Evolutionary conservation across 2,329 filamentous ascomycete species (phyloP).

Genomic region (Pseudohalonectria lignicola): DNA sequence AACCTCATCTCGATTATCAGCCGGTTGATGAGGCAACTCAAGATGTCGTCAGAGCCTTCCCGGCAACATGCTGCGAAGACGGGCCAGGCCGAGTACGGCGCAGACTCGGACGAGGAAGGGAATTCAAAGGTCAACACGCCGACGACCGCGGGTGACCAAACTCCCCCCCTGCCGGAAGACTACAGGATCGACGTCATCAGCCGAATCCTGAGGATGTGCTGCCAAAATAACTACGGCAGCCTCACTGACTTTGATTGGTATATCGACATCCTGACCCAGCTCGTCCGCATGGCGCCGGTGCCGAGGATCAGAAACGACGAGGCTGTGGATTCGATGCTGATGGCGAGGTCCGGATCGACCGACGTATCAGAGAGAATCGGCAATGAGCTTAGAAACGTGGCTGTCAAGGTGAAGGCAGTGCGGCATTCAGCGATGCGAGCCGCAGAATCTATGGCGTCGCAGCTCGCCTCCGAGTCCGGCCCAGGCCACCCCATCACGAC

Average conservation of each 20-base stretch:
- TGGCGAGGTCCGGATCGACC: constrained; percentile 18
- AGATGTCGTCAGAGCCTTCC: constrained; percentile 43
- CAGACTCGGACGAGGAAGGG: constrained; percentile 39
- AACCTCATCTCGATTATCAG: constrained; percentile 78
- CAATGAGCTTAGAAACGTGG: constrained; percentile 76
- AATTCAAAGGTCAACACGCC: background rate
- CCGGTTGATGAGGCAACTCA: constrained; percentile 78
- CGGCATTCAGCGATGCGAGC: constrained; percentile 71
- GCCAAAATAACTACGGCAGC: constrained; percentile 75
- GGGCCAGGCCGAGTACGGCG: constrained; percentile 8
- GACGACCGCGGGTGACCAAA: constrained; percentile 23
- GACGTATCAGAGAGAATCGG: constrained; percentile 65
- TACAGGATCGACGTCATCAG: constrained; percentile 77
- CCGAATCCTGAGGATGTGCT: constrained; percentile 80
- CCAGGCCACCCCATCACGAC: constrained; percentile 36
- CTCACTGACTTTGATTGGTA: constrained; percentile 96
- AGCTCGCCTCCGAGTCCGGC: constrained; percentile 39
- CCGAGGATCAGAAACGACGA: constrained; percentile 26
- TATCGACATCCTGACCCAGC: constrained; percentile 76
- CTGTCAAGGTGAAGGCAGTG: constrained; percentile 81
- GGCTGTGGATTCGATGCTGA: constrained; percentile 18
- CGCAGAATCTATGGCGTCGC: constrained; percentile 63
- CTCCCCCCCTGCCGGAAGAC: constrained; percentile 66
- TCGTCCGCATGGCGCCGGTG: constrained; percentile 61
- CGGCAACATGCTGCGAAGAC: constrained; percentile 25